Conservation (phyloP, 441 rosid species). For the Populus tomentosa region DNA sequence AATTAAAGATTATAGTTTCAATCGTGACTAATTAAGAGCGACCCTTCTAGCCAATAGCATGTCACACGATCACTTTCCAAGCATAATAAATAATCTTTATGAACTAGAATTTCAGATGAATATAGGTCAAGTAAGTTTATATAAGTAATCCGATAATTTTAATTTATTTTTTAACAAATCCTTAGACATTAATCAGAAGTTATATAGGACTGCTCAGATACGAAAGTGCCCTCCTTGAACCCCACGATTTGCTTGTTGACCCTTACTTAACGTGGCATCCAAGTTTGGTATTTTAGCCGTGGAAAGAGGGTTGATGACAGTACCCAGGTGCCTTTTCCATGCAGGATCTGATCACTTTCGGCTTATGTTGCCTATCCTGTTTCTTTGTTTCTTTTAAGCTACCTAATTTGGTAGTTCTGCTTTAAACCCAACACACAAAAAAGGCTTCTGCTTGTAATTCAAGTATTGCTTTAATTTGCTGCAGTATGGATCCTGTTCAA, state of each 20-base stretch:
- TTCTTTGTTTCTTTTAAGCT: background rate
- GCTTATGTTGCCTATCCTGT: background rate
- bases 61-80: background rate
- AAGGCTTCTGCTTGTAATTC: background rate
- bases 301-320: background rate
- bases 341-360: background rate
- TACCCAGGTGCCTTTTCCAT: background rate
- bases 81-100: no score
- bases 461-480: background rate
- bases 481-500: background rate
- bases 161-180: background rate
- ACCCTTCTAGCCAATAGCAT: background rate
- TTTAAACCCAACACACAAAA: background rate
- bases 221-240: background rate
- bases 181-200: background rate
- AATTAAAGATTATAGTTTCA: no score
- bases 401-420: background rate
- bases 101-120: background rate
- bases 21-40: background rate
- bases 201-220: no score
- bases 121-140: background rate
- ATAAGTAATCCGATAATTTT: no score
- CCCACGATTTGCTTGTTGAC: background rate
- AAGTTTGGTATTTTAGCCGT: background rate
- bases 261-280: constrained; percentile 12